These are phyloP conservation scores for Alternaria angustiovoidea DNA, from an alignment of 2,329 filamentous ascomycete genomes.

Conservation along the genomic window DNA sequence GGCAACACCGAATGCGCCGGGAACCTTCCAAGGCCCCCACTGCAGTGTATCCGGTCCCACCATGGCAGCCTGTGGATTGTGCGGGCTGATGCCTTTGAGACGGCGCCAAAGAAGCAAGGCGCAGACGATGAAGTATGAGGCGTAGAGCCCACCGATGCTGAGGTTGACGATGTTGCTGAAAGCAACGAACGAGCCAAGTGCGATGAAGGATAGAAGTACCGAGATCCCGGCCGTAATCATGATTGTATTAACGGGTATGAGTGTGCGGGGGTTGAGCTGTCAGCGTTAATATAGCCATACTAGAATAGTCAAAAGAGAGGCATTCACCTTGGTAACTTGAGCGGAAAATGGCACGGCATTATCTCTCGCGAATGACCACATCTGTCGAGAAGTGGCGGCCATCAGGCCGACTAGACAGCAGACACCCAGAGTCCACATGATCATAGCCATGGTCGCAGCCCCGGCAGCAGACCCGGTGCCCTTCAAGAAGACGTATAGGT, in stretches of 20 bases:
- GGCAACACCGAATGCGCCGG: constrained; percentile 10
- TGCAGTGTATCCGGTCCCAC: constrained; percentile 1
- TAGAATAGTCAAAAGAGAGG: background rate
- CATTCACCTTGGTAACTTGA: constrained; percentile 4
- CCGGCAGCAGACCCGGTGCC: constrained; percentile 13
- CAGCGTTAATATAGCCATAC: background rate
- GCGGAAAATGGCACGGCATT: constrained; percentile 23
- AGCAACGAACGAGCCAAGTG: constrained; percentile 17
- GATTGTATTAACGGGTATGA: constrained; percentile 53
- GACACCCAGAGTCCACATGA: constrained; percentile 15
- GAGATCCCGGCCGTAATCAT: constrained; percentile 21
- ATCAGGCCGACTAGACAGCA: constrained; percentile 16
- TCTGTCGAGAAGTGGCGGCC: constrained; percentile 24
- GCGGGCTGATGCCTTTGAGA: constrained; percentile 8
- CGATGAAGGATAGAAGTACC: constrained; percentile 21
- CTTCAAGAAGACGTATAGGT: constrained; percentile 8
- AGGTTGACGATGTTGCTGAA: constrained; percentile 22
- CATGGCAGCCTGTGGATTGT: background rate
- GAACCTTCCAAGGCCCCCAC: constrained; percentile 12
- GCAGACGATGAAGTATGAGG: constrained; percentile 21
- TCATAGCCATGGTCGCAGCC: constrained; percentile 9
- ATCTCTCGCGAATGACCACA: constrained; percentile 31
- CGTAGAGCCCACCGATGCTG: constrained; percentile 19
- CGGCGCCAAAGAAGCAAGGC: constrained; percentile 15
- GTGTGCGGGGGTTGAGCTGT: background rate